Percentiles rank a stretch among this genome's conserved stretches.
Evolutionary conservation across 179 eudicot species (phyloP).

Genomic region (Sideroxylon spinosum): DNA sequence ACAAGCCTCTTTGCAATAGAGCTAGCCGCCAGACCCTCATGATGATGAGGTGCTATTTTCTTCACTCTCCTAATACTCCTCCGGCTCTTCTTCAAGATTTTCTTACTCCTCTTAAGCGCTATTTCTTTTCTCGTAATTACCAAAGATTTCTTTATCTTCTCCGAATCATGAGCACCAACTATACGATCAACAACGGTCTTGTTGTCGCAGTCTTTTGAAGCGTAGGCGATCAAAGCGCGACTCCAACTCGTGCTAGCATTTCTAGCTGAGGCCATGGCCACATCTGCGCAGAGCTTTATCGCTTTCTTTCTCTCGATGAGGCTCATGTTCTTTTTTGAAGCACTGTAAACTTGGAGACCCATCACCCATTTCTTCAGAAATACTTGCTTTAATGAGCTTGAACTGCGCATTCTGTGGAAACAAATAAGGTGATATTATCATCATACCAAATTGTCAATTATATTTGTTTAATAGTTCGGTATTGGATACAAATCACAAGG

Average conservation of each 20-base stretch:
- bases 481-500: not conserved
- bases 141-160: constrained; percentile 1
- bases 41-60: constrained; percentile 7
- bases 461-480: not conserved
- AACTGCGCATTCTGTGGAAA: constrained; percentile 13
- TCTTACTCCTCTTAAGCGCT: constrained; percentile 27
- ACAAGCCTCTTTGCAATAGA: constrained; percentile 51
- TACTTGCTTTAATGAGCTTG: constrained; percentile 31
- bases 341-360: constrained; percentile 35
- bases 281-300: constrained; percentile 48
- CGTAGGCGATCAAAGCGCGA: constrained; percentile 35
- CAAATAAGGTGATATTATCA: not conserved
- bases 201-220: constrained; percentile 22
- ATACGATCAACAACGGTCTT: constrained; percentile 22
- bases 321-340: constrained; percentile 31
- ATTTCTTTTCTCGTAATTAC: constrained; percentile 5
- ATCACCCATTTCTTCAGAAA: constrained; percentile 46
- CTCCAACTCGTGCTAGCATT: constrained; percentile 36
- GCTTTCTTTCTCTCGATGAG: constrained; percentile 39
- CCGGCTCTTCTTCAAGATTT: constrained; percentile 28
- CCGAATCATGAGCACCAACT: constrained; percentile 15
- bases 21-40: constrained; percentile 19
- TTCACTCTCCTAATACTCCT: constrained; percentile 15
- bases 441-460: not conserved
- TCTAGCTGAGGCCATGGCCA: constrained; percentile 53